phyloP scores from a whole-genome alignment of 306 rosid species.

The Erythrophleum fordii region DNA sequence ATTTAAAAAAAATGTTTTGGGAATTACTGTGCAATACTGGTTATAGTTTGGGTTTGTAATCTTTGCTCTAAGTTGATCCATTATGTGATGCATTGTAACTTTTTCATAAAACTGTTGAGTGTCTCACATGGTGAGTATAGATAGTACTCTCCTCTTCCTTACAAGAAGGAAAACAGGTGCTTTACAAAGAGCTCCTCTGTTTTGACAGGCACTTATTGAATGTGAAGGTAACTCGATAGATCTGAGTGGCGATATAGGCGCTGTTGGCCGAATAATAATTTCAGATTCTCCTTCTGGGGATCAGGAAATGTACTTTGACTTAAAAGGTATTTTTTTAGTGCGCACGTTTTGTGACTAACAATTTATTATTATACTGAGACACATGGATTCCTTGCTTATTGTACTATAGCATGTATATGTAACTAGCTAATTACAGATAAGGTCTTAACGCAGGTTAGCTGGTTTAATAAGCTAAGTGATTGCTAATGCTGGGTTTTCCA shows the following conservation, averaged over 20 bases:
- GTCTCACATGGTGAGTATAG: background rate
- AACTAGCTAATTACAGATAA: background rate
- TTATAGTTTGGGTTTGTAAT: background rate
- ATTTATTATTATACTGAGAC: background rate
- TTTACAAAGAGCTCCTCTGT: slow-evolving; percentile 35
- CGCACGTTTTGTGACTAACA: slow-evolving; percentile 25
- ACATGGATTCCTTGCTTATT: slow-evolving; percentile 14
- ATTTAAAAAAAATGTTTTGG: background rate
- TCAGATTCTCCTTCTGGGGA: slow-evolving; percentile 67
- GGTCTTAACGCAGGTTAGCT: slow-evolving; percentile 23
- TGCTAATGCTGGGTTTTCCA: slow-evolving; percentile 8
- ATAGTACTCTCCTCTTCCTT: slow-evolving; percentile 7
- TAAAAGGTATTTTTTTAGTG: slow-evolving; percentile 65
- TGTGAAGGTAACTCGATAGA: slow-evolving; percentile 96
- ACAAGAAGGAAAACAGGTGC: slow-evolving; percentile 30
- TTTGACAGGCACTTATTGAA: slow-evolving; percentile 84
- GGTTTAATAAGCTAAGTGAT: slow-evolving; percentile 13
- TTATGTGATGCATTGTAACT: background rate
- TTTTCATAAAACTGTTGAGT: background rate
- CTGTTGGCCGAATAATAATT: slow-evolving; percentile 80
- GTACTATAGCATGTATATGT: slow-evolving; percentile 18
- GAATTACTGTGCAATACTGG: background rate
- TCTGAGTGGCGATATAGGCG: slow-evolving; percentile 91
- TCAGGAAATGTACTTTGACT: slow-evolving; percentile 77
- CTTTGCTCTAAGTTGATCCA: slow-evolving; percentile 24